Base-by-base conservation (phyloP, 805 yeast genomes). In the Schwanniomyces sp. region DNA sequence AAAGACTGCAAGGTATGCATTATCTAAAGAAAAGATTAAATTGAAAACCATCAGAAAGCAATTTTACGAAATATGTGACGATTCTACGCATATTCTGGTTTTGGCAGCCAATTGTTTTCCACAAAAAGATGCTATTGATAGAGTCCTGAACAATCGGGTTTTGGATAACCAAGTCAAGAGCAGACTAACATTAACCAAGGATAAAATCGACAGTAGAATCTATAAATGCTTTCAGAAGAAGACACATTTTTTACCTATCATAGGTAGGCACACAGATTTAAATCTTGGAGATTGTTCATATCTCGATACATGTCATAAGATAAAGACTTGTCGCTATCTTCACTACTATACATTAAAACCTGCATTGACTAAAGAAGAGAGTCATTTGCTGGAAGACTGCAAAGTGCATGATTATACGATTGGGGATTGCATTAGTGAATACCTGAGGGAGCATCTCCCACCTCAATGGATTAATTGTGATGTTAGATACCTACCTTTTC, bases 401-500 rank as follows among this genome's bases (percentile, higher is more conserved):
- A 34, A 48, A 53, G 51, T 57, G 52, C 48, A 67, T 41, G 81
- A 77, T 41, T 81, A 69, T 53, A 75, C 81, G 0, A 62, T 77
- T 46, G 84, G 82, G 0, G 82, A 78, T 41, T 67, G 80, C 41
- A 61, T 64, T 45, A 66, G 69, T 14, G 70, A 69, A 34, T 57
- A 64, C 1, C 52, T 61, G 11, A 70, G 78, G 46, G 57, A 43
- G 41, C 67, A 54, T 8, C 34, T 58, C 14, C 87, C 91, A 1
- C 72, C 91, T 1, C 97, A 91, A 67, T 88, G 95, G 94, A 88
- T 91, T 50, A 80, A 81, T 47, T 89, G 96, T 63, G 96, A 91
- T 66, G 84, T 91, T 16, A 74, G 90, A 29, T 73, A 78, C 43
- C 74, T 91, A 47, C 91, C 92, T 54, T 83, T 92, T 57, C 68